Conservation (phyloP, 2,329 filamentous ascomycete genomes). For the Talaromyces atroroseus region DNA sequence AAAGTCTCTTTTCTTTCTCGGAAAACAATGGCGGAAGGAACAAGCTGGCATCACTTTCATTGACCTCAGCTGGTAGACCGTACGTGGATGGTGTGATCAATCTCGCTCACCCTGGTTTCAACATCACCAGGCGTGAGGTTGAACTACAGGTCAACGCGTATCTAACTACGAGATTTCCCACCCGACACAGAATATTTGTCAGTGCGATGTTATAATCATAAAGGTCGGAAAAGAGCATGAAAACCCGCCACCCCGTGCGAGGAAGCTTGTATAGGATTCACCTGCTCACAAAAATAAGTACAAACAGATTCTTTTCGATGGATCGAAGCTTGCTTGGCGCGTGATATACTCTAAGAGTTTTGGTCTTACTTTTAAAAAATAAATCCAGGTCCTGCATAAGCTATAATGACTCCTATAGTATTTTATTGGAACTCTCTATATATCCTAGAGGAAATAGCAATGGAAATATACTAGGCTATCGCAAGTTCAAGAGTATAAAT, state of each 20-base stretch:
- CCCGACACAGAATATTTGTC: constrained; percentile 61
- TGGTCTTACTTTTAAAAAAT: constrained; percentile 27
- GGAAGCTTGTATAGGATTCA: constrained; percentile 67
- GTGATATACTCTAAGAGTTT: constrained; percentile 24
- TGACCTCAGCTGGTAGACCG: too few species aligned
- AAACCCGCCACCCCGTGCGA: constrained; percentile 39
- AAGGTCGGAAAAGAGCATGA: constrained; percentile 5
- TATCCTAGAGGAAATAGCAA: constrained; percentile 45
- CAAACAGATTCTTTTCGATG: constrained; percentile 69
- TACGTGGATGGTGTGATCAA: constrained; percentile 29
- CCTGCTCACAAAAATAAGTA: constrained; percentile 55
- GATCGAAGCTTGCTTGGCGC: constrained; percentile 80
- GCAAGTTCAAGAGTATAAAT: constrained; percentile 61
- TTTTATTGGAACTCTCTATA: constrained; percentile 66
- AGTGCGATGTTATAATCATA: constrained; percentile 70
- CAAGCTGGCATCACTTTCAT: too few species aligned
- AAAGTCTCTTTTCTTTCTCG: too few species aligned
- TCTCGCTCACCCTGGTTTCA: constrained; percentile 51
- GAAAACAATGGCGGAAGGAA: too few species aligned
- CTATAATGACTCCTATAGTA: constrained; percentile 40
- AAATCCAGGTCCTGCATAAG: constrained; percentile 31
- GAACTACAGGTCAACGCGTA: constrained; percentile 67
- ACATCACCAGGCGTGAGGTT: constrained; percentile 52
- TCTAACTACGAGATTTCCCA: constrained; percentile 57
- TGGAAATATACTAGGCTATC: constrained; percentile 47